phyloP scores from a whole-genome alignment of 192 early-diverging fungal species.

The Rhizoclosmatium sp. region DNA sequence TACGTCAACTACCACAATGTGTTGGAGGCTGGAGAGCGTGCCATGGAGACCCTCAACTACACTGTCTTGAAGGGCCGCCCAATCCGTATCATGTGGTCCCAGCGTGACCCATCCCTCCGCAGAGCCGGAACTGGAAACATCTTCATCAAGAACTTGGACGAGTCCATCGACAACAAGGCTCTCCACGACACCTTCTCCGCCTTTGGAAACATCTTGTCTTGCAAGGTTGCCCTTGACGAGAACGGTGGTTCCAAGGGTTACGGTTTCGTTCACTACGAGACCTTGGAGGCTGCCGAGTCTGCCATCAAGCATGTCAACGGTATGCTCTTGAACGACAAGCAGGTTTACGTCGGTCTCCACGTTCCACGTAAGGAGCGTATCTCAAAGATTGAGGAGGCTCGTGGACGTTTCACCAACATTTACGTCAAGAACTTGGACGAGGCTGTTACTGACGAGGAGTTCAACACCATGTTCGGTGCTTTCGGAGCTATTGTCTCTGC shows the following conservation, averaged over 20 bases:
- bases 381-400: slow-evolving; percentile 86
- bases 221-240: slow-evolving; percentile 92
- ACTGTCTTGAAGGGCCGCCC: slow-evolving; percentile 91
- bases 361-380: slow-evolving; percentile 91
- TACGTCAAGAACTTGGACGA: slow-evolving; percentile 96
- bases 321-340: slow-evolving; percentile 98
- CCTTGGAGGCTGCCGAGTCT: slow-evolving; percentile 86
- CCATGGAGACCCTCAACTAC: slow-evolving; percentile 95
- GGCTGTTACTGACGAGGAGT: slow-evolving; percentile 80
- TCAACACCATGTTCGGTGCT: slow-evolving; percentile 77
- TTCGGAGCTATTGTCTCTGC: slow-evolving; percentile 88
- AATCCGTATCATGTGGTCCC: slow-evolving; percentile 99
- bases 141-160: slow-evolving; percentile 99
- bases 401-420: slow-evolving; percentile 95
- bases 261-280: slow-evolving; percentile 99
- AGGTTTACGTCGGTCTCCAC: slow-evolving; percentile 96
- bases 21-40: slow-evolving; percentile 85
- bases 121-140: slow-evolving; percentile 93
- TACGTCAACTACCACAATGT: slow-evolving; percentile 99
- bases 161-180: slow-evolving; percentile 98
- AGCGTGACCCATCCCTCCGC: slow-evolving; percentile 96
- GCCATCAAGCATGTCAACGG: slow-evolving; percentile 99
- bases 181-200: slow-evolving; percentile 98
- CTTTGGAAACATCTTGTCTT: slow-evolving; percentile 95
- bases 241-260: slow-evolving; percentile 87